Conservation (phyloP, 2,329 filamentous ascomycete species). For the Pestalotiopsis fici region DNA sequence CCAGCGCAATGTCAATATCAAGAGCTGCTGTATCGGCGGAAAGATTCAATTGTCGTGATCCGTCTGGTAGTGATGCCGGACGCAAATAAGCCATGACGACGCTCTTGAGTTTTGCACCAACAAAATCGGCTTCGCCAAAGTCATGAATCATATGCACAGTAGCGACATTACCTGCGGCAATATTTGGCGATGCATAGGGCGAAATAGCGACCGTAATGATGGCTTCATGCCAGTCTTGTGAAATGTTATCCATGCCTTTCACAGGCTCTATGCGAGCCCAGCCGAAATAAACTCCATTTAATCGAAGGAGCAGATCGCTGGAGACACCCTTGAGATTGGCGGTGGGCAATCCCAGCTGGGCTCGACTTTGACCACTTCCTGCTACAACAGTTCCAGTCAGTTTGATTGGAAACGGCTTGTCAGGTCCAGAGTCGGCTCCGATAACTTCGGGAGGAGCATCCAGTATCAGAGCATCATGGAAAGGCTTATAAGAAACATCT, state of each 20-base stretch:
- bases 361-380: slow-evolving; percentile 41
- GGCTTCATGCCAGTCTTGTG: slow-evolving; percentile 57
- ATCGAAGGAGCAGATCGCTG: slow-evolving; percentile 51
- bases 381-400: slow-evolving; percentile 49
- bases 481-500: slow-evolving; percentile 35
- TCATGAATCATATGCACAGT: slow-evolving; percentile 55
- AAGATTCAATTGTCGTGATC: slow-evolving; percentile 13
- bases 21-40: slow-evolving; percentile 25
- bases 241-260: slow-evolving; percentile 30
- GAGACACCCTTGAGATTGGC: slow-evolving; percentile 55
- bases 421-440: slow-evolving; percentile 52
- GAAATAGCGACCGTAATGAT: slow-evolving; percentile 58
- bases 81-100: slow-evolving; percentile 63
- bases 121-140: slow-evolving; percentile 42
- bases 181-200: slow-evolving; percentile 42
- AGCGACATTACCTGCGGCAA: slow-evolving; percentile 53
- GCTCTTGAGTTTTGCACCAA: slow-evolving; percentile 48
- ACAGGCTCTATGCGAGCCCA: slow-evolving; percentile 54
- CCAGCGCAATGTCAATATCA: slow-evolving; percentile 44
- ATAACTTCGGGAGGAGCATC: slow-evolving; percentile 38
- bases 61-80: slow-evolving; percentile 24
- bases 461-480: slow-evolving; percentile 31
- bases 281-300: slow-evolving; percentile 65
- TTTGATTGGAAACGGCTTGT: slow-evolving; percentile 52
- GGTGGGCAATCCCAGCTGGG: slow-evolving; percentile 49